Base-by-base conservation (phyloP, 441 rosid species). In the Gossypium trilobum region DNA sequence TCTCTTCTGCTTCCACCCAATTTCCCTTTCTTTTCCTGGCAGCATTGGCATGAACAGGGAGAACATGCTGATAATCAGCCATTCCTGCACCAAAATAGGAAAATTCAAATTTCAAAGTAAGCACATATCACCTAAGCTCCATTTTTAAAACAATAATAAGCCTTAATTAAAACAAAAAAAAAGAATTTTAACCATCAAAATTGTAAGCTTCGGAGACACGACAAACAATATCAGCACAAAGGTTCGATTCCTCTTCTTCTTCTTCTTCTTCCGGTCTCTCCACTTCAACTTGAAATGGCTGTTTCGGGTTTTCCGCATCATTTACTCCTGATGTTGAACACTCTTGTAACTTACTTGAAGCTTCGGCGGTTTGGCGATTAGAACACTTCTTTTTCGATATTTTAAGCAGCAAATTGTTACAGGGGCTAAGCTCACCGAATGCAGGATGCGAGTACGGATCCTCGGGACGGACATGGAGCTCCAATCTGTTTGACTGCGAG, bases 21-120 rank as follows among this genome's bases (percentile, higher is more conserved):
- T 81, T 86, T 82, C 89, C 84, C 86, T 88, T 91, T 76, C 82
- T 91, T 80, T 82, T 79, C 72, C 80, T 79, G 11, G 96, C 91
- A 76, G 77, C 78, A 64, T 89, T 89, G 2, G 96, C 95, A 51
- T 95, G 97, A 83, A 92, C 91, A 68, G 94, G 83, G 62, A 95
- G 82, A 68, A 95, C 97, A 85, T 92, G 97, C 82, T 95, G 97
- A 78, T 91, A 95, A 78, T 95, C 99, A 42, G 75, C 96, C 97
- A 92, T 92, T 67, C 99, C 99, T 94, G 78, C 20, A 77, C 29
- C 44, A 56, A 52, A 75, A 20, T 7, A 10, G 77, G n/a, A 13
- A 63, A 16, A 68, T 5, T 60, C 27, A 48, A 68, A 20, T 66
- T 11, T 56, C 17, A 20, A 48, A 23, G 14, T 69, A 27, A 57